Evolutionary conservation across 257 asterid genomes (phyloP).

Genomic region (Solanum corneliomulleri): DNA sequence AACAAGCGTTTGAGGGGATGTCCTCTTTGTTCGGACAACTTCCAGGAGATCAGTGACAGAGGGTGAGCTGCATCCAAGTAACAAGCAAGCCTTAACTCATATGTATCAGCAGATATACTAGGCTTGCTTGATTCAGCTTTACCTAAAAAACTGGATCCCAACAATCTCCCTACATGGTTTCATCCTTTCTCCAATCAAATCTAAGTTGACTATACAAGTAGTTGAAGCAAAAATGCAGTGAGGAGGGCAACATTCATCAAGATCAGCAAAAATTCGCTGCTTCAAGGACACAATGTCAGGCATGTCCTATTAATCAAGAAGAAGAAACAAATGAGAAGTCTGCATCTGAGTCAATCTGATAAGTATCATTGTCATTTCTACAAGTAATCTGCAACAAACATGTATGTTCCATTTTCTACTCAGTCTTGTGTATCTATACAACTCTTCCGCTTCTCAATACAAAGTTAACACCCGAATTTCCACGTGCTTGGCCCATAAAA

Average conservation of each 20-base stretch:
- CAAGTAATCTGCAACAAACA: not conserved
- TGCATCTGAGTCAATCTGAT: not conserved
- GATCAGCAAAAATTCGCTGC: constrained; percentile 84
- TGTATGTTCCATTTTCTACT: not conserved
- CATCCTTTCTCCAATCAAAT: constrained; percentile 74
- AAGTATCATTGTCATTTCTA: not conserved
- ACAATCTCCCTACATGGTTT: constrained; percentile 72
- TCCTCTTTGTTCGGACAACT: constrained; percentile 75
- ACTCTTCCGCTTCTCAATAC: not conserved
- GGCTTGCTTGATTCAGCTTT: not conserved
- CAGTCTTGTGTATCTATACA: not conserved
- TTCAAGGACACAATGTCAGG: constrained; percentile 74
- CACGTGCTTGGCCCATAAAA: no score
- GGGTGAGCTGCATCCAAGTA: constrained; percentile 57
- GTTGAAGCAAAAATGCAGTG: constrained; percentile 89
- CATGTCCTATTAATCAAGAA: constrained; percentile 51
- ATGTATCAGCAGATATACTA: not conserved
- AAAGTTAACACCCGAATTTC: no score
- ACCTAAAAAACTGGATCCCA: constrained; percentile 99
- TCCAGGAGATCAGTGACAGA: constrained; percentile 93
- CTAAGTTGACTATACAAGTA: constrained; percentile 81
- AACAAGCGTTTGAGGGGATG: constrained; percentile 74
- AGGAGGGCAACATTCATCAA: constrained; percentile 80
- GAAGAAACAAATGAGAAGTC: not conserved
- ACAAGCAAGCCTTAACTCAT: not conserved